A percentile compares a stretch with the other conserved stretches of the same genome.
phyloP scores from a whole-genome alignment of 768 basidiomycete species.

The Psilocybe cyanescens region DNA sequence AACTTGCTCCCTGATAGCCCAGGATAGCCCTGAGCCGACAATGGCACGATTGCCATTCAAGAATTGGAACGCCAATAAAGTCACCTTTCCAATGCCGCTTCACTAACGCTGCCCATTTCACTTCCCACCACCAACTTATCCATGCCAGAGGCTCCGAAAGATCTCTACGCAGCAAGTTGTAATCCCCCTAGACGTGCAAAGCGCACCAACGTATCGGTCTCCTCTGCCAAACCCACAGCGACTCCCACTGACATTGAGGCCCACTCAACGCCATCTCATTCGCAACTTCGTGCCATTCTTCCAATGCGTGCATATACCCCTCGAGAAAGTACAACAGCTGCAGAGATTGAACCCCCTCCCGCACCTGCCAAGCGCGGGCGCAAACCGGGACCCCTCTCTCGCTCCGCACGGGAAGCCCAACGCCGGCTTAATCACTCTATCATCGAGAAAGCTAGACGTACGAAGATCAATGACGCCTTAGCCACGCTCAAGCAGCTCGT shows the following conservation, averaged over 20 bases:
- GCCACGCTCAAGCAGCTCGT: constrained; percentile 78
- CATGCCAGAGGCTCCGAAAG: constrained; percentile 21
- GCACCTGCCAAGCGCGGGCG: constrained; percentile 64
- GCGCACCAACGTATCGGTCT: constrained; percentile 22
- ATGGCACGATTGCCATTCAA: constrained; percentile 6
- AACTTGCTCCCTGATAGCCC: background rate
- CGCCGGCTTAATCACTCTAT: constrained; percentile 93
- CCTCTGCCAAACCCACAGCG: constrained; percentile 2
- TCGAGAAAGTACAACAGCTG: constrained; percentile 13
- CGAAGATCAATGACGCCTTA: constrained; percentile 95
- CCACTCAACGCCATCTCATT: constrained; percentile 6
- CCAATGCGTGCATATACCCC: constrained; percentile 25
- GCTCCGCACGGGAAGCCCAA: constrained; percentile 81
- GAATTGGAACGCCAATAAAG: background rate
- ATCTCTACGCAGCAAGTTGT: constrained; percentile 36
- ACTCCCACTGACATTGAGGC: constrained; percentile 11
- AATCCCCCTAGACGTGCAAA: constrained; percentile 45
- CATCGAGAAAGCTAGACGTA: constrained; percentile 91
- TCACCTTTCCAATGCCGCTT: constrained; percentile 1
- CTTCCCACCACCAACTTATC: background rate
- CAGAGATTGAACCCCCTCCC: constrained; percentile 8
- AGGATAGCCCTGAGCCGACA: background rate
- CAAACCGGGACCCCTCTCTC: constrained; percentile 73
- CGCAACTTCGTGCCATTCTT: constrained; percentile 26
- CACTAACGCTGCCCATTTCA: constrained; percentile 1